Evolutionary conservation across 2,329 filamentous ascomycete genomes (phyloP), one percentile per base, ranked within the genome.

Genomic region (Trichoderma oligosporum): DNA sequence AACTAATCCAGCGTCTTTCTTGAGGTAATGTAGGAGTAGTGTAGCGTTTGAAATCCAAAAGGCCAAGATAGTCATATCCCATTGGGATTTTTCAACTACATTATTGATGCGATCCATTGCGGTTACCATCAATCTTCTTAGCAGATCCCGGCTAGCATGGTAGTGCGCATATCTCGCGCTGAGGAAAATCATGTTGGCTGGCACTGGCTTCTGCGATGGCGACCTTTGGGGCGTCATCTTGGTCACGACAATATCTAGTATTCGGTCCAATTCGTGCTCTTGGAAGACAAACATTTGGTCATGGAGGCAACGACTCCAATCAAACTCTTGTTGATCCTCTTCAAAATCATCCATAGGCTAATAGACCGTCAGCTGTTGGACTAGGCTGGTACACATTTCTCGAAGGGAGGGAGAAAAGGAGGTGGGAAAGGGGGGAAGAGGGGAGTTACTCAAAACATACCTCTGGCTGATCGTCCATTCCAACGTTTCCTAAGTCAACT

Each of bases 241-340:
- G 61, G 93, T 97, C 68, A 99, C 96, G 69, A 97, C 86, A 56
- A 97, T 94, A 69, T 96, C 89, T 63, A 99, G 81, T 66, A 99
- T 97, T 58, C 87, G 86, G 58, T 93, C 88, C 51, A 99, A 81
- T 68, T 99, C 93, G 69, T 84, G 87, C 64, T 97, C 93, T 71
- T 99, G 94, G 70, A 99, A 99, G 35, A 99, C 94, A 70, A 99
- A 99, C 94, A 99, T 99, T 71, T 99, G 94, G 70, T 99, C 94
- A 69, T 97, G 91, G 47, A 96, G 78, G 72, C 94, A 99, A 65
- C 89, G 82, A 62, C 88, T 88, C 94, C 94, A 99, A 60, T 97
- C 88, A 67, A 99, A 99, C 62, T 97, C 94, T 67, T 95, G 92
- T 57, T 86, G 84, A 58, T 97, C 92, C 66, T 95, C 91, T 64